Percentiles rank a stretch among this genome's conserved stretches.
These are phyloP conservation scores for Irpex sp. DNA, from an alignment of 1,284 basidiomycete species.

Conservation along the genomic window DNA sequence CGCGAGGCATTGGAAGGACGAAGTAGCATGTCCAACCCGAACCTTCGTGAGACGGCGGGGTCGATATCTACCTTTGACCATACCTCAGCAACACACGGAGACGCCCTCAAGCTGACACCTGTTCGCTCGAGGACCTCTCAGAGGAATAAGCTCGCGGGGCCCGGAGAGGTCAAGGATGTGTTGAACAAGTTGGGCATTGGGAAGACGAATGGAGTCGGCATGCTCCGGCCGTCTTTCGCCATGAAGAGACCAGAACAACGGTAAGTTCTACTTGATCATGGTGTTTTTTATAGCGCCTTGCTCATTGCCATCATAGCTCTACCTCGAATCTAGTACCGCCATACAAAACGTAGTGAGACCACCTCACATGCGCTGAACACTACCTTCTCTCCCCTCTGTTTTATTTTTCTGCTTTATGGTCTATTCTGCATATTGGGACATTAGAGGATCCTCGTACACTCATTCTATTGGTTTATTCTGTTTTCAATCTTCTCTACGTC, in stretches of 20 bases:
- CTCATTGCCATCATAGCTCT: background rate
- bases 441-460: constrained; percentile 5
- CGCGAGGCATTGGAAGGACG: constrained; percentile 82
- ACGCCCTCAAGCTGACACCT: constrained; percentile 33
- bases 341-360: constrained; percentile 16
- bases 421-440: constrained; percentile 4
- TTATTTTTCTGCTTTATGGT: background rate
- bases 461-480: constrained; percentile 3
- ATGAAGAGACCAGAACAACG: constrained; percentile 36
- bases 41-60: constrained; percentile 46
- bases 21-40: constrained; percentile 71
- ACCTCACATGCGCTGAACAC: too few relatives aligned
- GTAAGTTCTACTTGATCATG: constrained; percentile 19
- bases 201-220: constrained; percentile 51
- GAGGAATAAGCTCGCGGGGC: constrained; percentile 40
- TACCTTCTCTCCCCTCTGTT: background rate
- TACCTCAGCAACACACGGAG: constrained; percentile 43
- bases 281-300: background rate
- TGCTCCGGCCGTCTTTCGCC: constrained; percentile 68
- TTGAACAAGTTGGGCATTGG: constrained; percentile 73
- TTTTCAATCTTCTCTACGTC: background rate
- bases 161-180: constrained; percentile 74
- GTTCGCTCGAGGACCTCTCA: constrained; percentile 53
- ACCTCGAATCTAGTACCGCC: constrained; percentile 22
- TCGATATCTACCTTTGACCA: constrained; percentile 75